A percentile compares a stretch with the other conserved stretches of the same genome.
Conservation (phyloP, 148 eudicot species). For the Limonium bicolor region DNA sequence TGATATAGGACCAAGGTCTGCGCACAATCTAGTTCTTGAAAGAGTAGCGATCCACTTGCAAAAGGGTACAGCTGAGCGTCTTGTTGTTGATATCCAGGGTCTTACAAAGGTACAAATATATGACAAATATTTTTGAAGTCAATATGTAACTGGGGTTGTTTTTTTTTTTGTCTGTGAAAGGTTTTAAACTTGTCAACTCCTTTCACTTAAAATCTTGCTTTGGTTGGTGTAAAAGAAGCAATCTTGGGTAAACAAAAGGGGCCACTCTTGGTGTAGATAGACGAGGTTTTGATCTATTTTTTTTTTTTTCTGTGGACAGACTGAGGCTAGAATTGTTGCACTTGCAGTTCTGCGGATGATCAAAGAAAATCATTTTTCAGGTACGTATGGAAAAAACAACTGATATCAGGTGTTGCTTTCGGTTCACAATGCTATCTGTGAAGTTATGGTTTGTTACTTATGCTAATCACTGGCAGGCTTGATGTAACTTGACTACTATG, state of each 20-base stretch:
- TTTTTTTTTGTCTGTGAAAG: no score
- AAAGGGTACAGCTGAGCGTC: constrained; percentile 36
- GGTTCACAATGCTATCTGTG: background rate
- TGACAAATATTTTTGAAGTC: background rate
- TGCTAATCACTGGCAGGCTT: no score
- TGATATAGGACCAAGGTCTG: constrained; percentile 34
- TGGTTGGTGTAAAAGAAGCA: no score
- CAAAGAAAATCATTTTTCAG: constrained; percentile 56
- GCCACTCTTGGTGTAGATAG: no score
- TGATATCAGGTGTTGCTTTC: background rate
- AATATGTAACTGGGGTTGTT: no score
- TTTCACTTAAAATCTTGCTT: no score
- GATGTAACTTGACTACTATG: no score
- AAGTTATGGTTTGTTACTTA: background rate
- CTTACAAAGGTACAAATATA: constrained; percentile 50
- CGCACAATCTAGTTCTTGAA: constrained; percentile 67
- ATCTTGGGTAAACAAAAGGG: no score
- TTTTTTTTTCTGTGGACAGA: constrained; percentile 38
- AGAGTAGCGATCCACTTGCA: constrained; percentile 75
- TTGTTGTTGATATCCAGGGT: constrained; percentile 64
- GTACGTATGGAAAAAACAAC: no score
- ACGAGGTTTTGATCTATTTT: no score
- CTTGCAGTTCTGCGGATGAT: constrained; percentile 84
- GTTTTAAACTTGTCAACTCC: no score
- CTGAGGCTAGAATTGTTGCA: constrained; percentile 85